Percentiles rank a stretch among this genome's conserved stretches.
Conservation (phyloP, 73 alveolate genomes). For the Blepharisma stoltei region DNA sequence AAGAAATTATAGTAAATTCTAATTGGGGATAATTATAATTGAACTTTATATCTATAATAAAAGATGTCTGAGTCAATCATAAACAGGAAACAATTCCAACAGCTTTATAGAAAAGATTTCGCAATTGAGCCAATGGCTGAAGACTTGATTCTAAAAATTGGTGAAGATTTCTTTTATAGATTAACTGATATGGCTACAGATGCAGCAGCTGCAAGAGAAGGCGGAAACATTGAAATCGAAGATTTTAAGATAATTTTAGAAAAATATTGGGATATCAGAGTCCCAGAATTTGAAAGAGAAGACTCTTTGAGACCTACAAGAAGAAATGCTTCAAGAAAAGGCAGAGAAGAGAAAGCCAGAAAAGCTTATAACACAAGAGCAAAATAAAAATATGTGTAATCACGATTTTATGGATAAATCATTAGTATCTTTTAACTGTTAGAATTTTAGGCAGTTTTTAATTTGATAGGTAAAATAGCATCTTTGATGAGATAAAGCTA, state of each 20-base stretch:
- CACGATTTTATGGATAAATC: too few species aligned
- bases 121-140: conserved; percentile 13
- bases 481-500: too few species aligned
- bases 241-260: conserved; percentile 21
- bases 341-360: conserved; percentile 10
- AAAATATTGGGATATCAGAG: conserved; percentile 16
- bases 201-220: neutral
- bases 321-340: conserved; percentile 9
- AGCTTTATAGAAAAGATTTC: neutral
- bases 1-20: too few species aligned
- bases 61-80: conserved; percentile 20
- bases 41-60: neutral
- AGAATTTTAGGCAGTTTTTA: too few species aligned
- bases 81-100: neutral
- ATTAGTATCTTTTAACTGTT: too few species aligned
- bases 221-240: neutral
- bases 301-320: neutral
- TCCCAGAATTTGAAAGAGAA: conserved; percentile 27
- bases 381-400: neutral
- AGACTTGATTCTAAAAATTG: conserved; percentile 19
- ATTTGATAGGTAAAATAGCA: too few species aligned
- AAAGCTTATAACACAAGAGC: conserved; percentile 11
- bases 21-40: too few species aligned
- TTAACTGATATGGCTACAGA: conserved; percentile 5
- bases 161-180: conserved; percentile 22